Percentiles rank a stretch among this genome's conserved stretches.
phyloP scores from a whole-genome alignment of 306 rosid species.

The Rosa persica region DNA sequence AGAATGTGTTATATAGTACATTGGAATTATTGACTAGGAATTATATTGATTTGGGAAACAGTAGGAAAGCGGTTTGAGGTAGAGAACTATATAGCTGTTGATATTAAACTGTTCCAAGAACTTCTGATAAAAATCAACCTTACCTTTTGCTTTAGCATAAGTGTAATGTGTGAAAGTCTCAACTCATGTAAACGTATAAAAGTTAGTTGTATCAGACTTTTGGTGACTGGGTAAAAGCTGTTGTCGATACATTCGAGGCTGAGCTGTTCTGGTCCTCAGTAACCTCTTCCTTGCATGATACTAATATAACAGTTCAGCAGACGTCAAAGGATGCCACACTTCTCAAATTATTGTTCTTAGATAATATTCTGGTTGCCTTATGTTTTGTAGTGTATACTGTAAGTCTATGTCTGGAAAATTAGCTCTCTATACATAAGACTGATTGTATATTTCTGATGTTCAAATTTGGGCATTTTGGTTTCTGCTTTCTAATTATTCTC shows the following conservation, averaged over 20 bases:
- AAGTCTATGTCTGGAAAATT: background rate
- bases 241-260: background rate
- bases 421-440: background rate
- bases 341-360: background rate
- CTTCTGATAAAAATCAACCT: background rate
- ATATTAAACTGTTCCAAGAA: background rate
- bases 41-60: background rate
- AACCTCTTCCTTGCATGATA: background rate
- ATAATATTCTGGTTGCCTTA: background rate
- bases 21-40: background rate
- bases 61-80: background rate
- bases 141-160: background rate
- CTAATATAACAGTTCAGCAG: background rate
- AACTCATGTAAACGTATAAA: background rate
- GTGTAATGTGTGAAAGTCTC: background rate
- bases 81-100: background rate
- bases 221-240: background rate
- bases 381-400: background rate
- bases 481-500: background rate
- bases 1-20: background rate
- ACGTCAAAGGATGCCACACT: background rate
- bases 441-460: background rate
- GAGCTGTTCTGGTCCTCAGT: background rate
- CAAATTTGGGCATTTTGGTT: background rate
- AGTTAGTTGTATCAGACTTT: background rate